Evolutionary conservation across 352 stramenopile species (phyloP).

Genomic region (Phytophthora brassicae): DNA sequence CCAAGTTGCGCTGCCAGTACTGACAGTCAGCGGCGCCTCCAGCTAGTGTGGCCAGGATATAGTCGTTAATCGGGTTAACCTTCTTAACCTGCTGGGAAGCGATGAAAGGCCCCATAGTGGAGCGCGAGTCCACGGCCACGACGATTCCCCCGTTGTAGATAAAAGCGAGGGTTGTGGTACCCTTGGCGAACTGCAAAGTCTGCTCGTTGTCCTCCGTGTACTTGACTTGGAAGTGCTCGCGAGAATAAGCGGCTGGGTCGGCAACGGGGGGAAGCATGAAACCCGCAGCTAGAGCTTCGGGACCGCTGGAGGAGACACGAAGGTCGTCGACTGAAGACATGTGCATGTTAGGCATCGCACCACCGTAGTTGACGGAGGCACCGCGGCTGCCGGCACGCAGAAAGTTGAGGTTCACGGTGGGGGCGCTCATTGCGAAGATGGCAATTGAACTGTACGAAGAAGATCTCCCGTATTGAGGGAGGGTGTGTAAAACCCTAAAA

Average conservation of each 20-base stretch:
- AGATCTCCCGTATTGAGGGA: too few relatives aligned
- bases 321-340: constrained; percentile 39
- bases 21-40: constrained; percentile 98
- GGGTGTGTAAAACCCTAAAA: too few relatives aligned
- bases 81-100: constrained; percentile 99
- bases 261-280: constrained; percentile 76
- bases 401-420: constrained; percentile 68
- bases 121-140: constrained; percentile 98
- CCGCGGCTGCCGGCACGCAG: constrained; percentile 67
- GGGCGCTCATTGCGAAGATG: constrained; percentile 50
- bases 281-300: constrained; percentile 44
- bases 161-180: constrained; percentile 99
- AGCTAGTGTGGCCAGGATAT: constrained; percentile 99
- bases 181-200: constrained; percentile 98
- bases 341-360: constrained; percentile 78
- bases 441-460: background rate
- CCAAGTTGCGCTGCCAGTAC: constrained; percentile 99
- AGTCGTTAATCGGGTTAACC: constrained; percentile 99
- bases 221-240: constrained; percentile 96
- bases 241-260: constrained; percentile 94
- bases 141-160: constrained; percentile 99
- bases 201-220: constrained; percentile 97
- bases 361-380: constrained; percentile 66
- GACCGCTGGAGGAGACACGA: constrained; percentile 20
- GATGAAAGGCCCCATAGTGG: constrained; percentile 99